Evolutionary conservation across 2,329 filamentous ascomycete species (phyloP).

Genomic region (Lecanicillium sp.): DNA sequence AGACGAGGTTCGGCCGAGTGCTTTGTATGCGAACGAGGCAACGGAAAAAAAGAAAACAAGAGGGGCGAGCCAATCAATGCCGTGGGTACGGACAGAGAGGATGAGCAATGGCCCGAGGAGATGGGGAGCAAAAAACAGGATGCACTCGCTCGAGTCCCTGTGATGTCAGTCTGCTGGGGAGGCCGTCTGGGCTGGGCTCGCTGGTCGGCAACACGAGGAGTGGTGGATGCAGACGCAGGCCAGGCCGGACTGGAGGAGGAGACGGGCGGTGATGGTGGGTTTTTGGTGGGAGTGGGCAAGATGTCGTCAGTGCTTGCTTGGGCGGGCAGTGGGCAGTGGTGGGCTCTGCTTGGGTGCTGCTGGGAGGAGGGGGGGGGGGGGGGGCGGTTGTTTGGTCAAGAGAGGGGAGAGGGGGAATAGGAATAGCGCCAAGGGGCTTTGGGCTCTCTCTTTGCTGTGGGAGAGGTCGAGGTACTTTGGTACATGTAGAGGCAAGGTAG

Average conservation of each 20-base stretch:
- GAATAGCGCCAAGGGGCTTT: too few species aligned
- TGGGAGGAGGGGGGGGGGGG: neutral
- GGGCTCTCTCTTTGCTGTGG: too few species aligned
- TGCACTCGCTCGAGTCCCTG: too few species aligned
- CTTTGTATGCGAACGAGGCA: neutral
- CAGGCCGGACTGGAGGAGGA: neutral
- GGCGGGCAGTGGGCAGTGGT: neutral
- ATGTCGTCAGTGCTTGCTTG: conserved; percentile 37
- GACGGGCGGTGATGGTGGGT: conserved; percentile 11
- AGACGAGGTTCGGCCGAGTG: neutral
- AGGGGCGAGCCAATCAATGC: conserved; percentile 9
- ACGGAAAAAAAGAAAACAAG: conserved; percentile 12
- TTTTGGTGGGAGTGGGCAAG: conserved; percentile 24
- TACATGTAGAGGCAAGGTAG: too few species aligned
- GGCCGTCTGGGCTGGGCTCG: neutral
- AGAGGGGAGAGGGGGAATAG: too few species aligned
- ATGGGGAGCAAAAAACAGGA: too few species aligned
- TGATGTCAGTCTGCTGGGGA: neutral
- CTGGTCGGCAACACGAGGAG: conserved; percentile 5
- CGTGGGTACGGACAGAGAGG: neutral
- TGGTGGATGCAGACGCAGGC: conserved; percentile 3
- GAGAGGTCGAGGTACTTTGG: too few species aligned
- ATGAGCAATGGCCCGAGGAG: neutral
- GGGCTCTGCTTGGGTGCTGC: too few species aligned
- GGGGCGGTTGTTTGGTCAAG: neutral